phyloP scores from a whole-genome alignment of 306 rosid genomes.

The Vachellia pachyceras region DNA sequence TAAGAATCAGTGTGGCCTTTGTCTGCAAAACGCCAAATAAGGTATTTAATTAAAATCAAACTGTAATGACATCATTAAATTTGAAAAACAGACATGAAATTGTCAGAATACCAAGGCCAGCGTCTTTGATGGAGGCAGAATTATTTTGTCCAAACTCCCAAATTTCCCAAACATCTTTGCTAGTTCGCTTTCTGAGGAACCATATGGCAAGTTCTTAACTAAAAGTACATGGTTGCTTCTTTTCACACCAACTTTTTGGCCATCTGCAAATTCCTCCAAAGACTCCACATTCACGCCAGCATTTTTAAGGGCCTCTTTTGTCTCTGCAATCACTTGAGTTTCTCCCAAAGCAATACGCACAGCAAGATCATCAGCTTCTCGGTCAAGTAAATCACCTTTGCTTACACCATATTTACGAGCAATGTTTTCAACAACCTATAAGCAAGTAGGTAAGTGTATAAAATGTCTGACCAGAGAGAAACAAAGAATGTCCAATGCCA shows the following conservation, averaged over 20 bases:
- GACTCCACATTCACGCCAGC: conserved; percentile 87
- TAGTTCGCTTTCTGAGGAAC: conserved; percentile 84
- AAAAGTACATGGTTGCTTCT: conserved; percentile 89
- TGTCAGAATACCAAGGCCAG: conserved; percentile 76
- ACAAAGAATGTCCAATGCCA: conserved; percentile 17
- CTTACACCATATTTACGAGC: conserved; percentile 83
- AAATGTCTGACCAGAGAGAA: conserved; percentile 21
- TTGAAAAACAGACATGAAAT: conserved; percentile 4
- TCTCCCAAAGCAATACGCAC: conserved; percentile 87
- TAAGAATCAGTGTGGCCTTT: not conserved
- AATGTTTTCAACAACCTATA: conserved; percentile 82
- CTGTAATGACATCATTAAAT: conserved; percentile 21
- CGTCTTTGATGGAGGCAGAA: conserved; percentile 86
- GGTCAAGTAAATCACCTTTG: conserved; percentile 81
- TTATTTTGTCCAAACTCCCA: conserved; percentile 87
- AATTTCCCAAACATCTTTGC: conserved; percentile 79
- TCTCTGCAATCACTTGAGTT: conserved; percentile 86
- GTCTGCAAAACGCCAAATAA: not conserved
- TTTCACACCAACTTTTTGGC: conserved; percentile 69
- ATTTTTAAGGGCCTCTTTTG: conserved; percentile 76
- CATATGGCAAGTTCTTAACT: conserved; percentile 93
- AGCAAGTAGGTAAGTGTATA: conserved; percentile 21
- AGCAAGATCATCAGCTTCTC: conserved; percentile 87
- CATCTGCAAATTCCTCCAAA: conserved; percentile 69
- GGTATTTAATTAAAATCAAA: conserved; percentile 25